Evolutionary conservation across 2,329 filamentous ascomycete species (phyloP).

Genomic region (Aspergillus oerlinghausenensis): DNA sequence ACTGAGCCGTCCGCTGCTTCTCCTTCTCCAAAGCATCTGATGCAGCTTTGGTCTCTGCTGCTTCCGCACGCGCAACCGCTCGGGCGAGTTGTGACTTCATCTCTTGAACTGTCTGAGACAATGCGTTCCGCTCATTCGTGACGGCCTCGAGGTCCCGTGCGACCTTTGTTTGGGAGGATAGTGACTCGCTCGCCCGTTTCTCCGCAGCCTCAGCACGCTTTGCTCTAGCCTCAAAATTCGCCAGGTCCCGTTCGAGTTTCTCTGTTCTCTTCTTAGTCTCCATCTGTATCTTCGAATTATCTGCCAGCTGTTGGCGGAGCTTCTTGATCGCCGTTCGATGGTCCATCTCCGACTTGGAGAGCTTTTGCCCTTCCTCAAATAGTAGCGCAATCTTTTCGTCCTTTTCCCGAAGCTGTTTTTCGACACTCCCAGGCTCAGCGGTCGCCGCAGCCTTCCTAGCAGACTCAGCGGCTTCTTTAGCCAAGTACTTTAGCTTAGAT

Average conservation of each 20-base stretch:
- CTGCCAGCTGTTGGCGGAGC: conserved; percentile 52
- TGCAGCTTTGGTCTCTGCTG: conserved; percentile 62
- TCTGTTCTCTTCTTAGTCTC: conserved; percentile 53
- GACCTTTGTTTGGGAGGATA: conserved; percentile 48
- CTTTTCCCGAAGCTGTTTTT: conserved; percentile 81
- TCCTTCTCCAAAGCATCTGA: conserved; percentile 65
- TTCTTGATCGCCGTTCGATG: conserved; percentile 80
- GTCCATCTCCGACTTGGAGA: conserved; percentile 82
- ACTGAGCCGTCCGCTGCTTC: conserved; percentile 49
- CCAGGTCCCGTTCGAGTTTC: conserved; percentile 54
- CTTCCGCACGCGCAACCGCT: conserved; percentile 62
- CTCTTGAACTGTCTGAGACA: conserved; percentile 61
- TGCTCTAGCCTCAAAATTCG: conserved; percentile 50
- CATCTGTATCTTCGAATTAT: conserved; percentile 49
- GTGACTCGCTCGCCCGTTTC: conserved; percentile 52
- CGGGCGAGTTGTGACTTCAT: conserved; percentile 66
- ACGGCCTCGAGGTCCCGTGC: conserved; percentile 58
- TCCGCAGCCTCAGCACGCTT: conserved; percentile 57
- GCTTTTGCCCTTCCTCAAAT: conserved; percentile 85
- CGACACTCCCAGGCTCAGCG: conserved; percentile 60
- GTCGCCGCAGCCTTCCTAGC: conserved; percentile 65
- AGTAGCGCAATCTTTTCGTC: conserved; percentile 85
- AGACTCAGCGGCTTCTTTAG: conserved; percentile 70
- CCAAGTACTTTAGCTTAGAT: conserved; percentile 82
- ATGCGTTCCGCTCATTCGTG: conserved; percentile 59